Conservation (phyloP, 1,284 basidiomycete species). For the Coniferiporia weirii region DNA sequence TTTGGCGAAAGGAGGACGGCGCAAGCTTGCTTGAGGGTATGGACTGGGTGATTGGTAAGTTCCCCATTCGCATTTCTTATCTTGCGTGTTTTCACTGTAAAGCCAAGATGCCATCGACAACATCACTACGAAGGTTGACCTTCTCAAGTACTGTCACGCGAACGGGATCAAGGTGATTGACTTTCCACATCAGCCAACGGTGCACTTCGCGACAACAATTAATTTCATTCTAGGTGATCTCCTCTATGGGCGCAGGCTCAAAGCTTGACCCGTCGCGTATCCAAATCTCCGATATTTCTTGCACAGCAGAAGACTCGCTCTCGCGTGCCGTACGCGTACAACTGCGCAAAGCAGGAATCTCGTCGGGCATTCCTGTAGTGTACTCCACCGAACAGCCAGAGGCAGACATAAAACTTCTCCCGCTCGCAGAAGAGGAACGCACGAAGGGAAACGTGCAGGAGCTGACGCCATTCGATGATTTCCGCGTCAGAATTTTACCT, state of each 20-base stretch:
- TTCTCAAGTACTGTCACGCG: slow-evolving; percentile 79
- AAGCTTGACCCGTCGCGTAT: slow-evolving; percentile 94
- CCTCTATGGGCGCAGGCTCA: slow-evolving; percentile 97
- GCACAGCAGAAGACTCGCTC: slow-evolving; percentile 92
- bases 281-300: slow-evolving; percentile 93
- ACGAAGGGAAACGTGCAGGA: slow-evolving; percentile 88
- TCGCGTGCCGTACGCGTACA: slow-evolving; percentile 85
- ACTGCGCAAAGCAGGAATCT: slow-evolving; percentile 66
- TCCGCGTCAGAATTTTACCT: slow-evolving; percentile 86
- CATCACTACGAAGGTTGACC: slow-evolving; percentile 89
- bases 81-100: slow-evolving; percentile 15
- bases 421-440: slow-evolving; percentile 90
- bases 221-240: slow-evolving; percentile 63
- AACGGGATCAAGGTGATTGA: slow-evolving; percentile 62
- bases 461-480: slow-evolving; percentile 89
- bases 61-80: slow-evolving; percentile 19
- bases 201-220: not conserved
- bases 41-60: slow-evolving; percentile 84
- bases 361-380: slow-evolving; percentile 84
- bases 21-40: slow-evolving; percentile 70
- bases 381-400: slow-evolving; percentile 94
- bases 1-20: slow-evolving; percentile 79
- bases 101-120: slow-evolving; percentile 89
- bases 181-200: not conserved
- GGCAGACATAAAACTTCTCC: slow-evolving; percentile 79